Conservation (phyloP, 495 filamentous ascomycete genomes). For the Neurospora africana region DNA sequence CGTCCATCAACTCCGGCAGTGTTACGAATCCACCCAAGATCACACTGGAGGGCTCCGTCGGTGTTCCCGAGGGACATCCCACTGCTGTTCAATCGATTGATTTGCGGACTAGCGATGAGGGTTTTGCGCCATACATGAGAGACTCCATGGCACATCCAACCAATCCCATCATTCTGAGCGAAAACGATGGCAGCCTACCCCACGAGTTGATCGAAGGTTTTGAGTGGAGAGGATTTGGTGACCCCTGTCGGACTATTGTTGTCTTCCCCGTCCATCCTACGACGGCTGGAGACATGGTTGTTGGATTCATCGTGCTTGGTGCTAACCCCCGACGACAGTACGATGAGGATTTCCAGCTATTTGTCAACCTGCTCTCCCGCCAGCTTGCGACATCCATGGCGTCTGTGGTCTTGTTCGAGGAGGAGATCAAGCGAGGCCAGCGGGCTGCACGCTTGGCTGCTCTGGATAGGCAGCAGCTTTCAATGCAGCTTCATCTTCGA, state of each 20-base stretch:
- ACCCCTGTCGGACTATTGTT: conserved; percentile 52
- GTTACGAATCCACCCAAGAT: conserved; percentile 42
- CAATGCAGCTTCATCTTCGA: conserved; percentile 52
- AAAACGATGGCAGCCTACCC: conserved; percentile 48
- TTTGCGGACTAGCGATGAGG: conserved; percentile 48
- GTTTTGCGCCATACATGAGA: conserved; percentile 54
- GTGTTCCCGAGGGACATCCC: conserved; percentile 49
- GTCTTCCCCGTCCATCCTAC: conserved; percentile 62
- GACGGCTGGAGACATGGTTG: conserved; percentile 46
- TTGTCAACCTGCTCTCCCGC: conserved; percentile 56
- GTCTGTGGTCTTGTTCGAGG: conserved; percentile 62
- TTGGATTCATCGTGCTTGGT: conserved; percentile 61
- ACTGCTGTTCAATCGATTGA: conserved; percentile 45
- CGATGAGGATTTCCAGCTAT: conserved; percentile 59
- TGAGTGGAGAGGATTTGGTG: conserved; percentile 53
- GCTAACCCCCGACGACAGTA: conserved; percentile 59
- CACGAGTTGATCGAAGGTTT: conserved; percentile 47
- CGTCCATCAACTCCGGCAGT: conserved; percentile 52
- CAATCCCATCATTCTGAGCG: conserved; percentile 46
- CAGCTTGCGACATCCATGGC: conserved; percentile 62
- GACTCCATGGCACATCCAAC: conserved; percentile 51
- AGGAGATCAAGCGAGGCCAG: conserved; percentile 59
- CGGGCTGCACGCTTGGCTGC: conserved; percentile 55
- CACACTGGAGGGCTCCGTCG: conserved; percentile 50
- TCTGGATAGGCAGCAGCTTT: conserved; percentile 54